Evolutionary conservation across 352 stramenopile genomes (phyloP).

Genomic region (Pythium chondricola): DNA sequence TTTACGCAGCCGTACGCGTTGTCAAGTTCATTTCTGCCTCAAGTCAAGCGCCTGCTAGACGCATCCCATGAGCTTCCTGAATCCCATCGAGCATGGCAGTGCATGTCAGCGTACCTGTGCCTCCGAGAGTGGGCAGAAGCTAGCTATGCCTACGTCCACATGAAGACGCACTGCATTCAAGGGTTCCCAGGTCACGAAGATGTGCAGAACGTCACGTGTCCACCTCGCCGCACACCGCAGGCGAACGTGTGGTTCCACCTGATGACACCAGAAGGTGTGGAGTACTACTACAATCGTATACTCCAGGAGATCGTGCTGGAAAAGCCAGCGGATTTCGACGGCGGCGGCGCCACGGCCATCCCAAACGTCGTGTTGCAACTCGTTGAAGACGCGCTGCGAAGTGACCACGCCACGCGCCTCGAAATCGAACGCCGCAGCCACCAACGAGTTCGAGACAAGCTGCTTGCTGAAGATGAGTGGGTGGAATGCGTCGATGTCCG

Average conservation of each 20-base stretch:
- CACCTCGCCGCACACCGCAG: constrained; percentile 40
- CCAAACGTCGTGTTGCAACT: constrained; percentile 37
- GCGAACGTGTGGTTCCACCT: constrained; percentile 61
- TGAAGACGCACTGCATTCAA: constrained; percentile 42
- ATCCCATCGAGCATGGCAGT: constrained; percentile 43
- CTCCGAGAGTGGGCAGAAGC: constrained; percentile 44
- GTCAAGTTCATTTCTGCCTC: constrained; percentile 28
- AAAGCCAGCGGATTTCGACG: constrained; percentile 49
- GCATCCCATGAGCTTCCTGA: constrained; percentile 10
- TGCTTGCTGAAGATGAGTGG: constrained; percentile 62
- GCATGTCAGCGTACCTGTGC: constrained; percentile 42
- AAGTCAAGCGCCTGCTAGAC: constrained; percentile 27
- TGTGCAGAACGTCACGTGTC: constrained; percentile 35
- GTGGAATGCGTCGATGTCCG: constrained; percentile 46
- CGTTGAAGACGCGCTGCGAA: constrained; percentile 35
- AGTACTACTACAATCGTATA: constrained; percentile 65
- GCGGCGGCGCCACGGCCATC: constrained; percentile 35
- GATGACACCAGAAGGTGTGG: constrained; percentile 32
- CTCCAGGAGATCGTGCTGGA: constrained; percentile 35
- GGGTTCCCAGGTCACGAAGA: constrained; percentile 33
- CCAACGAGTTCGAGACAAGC: constrained; percentile 27
- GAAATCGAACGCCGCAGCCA: constrained; percentile 50
- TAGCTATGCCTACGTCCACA: constrained; percentile 48
- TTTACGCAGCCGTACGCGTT: constrained; percentile 72
- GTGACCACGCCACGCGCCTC: constrained; percentile 31